These are phyloP conservation scores for Trametes villosa DNA, from an alignment of 768 basidiomycete genomes.

Conservation along the genomic window DNA sequence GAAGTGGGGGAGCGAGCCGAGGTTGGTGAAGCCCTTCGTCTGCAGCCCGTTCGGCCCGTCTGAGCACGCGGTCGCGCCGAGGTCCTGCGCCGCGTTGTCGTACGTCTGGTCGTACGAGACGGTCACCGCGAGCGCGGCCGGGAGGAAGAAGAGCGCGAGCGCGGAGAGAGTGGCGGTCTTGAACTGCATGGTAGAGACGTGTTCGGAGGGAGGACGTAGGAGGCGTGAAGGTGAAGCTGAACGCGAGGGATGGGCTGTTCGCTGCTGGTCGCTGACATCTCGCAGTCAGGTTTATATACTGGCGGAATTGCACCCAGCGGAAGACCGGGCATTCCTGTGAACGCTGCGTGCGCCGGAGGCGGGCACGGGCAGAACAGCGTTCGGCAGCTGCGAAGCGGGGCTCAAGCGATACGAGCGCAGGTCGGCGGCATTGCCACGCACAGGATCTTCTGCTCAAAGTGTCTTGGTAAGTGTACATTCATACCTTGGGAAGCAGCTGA, in stretches of 20 bases:
- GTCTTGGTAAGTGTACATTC: no score
- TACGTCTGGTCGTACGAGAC: conserved; percentile 45
- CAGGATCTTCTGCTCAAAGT: neutral
- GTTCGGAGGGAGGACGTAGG: neutral
- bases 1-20: conserved; percentile 42
- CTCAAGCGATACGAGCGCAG: neutral
- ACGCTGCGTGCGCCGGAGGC: neutral
- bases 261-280: neutral
- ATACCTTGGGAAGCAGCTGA: no score
- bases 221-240: neutral
- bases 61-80: conserved; percentile 42
- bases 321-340: neutral
- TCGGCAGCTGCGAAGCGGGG: neutral
- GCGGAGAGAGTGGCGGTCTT: conserved; percentile 5
- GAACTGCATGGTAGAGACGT: conserved; percentile 13
- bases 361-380: neutral
- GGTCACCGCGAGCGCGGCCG: conserved; percentile 24
- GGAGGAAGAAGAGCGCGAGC: conserved; percentile 11
- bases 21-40: conserved; percentile 39
- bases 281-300: neutral
- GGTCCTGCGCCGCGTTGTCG: conserved; percentile 34
- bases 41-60: conserved; percentile 42
- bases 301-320: neutral
- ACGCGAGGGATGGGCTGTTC: neutral
- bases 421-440: neutral